Evolutionary conservation across 495 filamentous ascomycete genomes (phyloP), one percentile per base, ranked within the genome.

Genomic region (Penicillium angulare): DNA sequence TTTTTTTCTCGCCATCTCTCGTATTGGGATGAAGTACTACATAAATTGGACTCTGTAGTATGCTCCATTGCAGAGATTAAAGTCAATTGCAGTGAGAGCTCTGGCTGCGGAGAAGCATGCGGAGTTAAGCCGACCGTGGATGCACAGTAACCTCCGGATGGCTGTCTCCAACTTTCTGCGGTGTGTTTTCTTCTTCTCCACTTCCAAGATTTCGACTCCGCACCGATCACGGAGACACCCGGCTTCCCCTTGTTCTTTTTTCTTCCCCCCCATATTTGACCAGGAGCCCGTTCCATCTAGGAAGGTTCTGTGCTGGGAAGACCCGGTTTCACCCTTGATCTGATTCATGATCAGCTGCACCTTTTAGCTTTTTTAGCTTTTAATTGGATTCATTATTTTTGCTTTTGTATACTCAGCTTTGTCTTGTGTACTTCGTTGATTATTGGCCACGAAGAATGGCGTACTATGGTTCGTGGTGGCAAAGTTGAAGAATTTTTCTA

Each of bases 191-290:
- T n/a, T 23, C 5, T 40, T 13, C 20, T 40, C 38, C 21, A 1
- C 27, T 12, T 31, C 5, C 8, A 27, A 40, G 38, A 18, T 38
- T 38, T 20, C 26, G 21, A 41, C 59, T 61, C 59, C 59, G 55
- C 59, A 61, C 53, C 48, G 52, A 43, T 39, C 47, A 54, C 58
- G 49, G 57, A 56, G 53, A 50, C 49, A 26, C 44, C 48, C 49
- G 49, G 44, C 13, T 26, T n/a, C 22, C n/a, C 15, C 9, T 17
- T 27, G 12, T 13, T 31, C n/a, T n/a, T n/a, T n/a, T n/a, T n/a
- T n/a, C n/a, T n/a, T n/a, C n/a, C n/a, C n/a, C n/a, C n/a, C n/a
- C n/a, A n/a, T n/a, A n/a, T n/a, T n/a, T n/a, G n/a, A n/a, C n/a
- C n/a, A n/a, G n/a, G n/a, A n/a, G n/a, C n/a, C n/a, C n/a, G n/a